Conservation (phyloP, 2,329 filamentous ascomycete species). For the Mycosphaerella sp. region DNA sequence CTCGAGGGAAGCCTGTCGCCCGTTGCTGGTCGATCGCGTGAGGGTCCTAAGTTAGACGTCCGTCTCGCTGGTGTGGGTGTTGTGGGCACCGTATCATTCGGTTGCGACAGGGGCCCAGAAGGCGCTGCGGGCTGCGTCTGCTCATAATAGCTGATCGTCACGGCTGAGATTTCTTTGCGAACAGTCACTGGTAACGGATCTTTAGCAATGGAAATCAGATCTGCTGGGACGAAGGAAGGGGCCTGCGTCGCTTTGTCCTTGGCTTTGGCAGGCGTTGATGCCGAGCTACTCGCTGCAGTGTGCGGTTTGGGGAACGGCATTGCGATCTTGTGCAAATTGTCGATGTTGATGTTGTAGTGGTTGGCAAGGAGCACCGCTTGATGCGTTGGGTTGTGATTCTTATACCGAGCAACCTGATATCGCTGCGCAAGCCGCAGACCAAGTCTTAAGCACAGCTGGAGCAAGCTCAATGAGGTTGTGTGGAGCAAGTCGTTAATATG, state of each 20-base stretch:
- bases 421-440: slow-evolving; percentile 82
- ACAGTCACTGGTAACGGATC: slow-evolving; percentile 37
- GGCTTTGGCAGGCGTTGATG: slow-evolving; percentile 55
- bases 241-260: slow-evolving; percentile 63
- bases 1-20: slow-evolving; percentile 23
- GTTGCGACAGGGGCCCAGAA: slow-evolving; percentile 29
- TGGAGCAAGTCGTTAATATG: slow-evolving; percentile 85
- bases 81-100: slow-evolving; percentile 45
- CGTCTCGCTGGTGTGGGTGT: slow-evolving; percentile 60
- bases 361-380: slow-evolving; percentile 64
- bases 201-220: slow-evolving; percentile 69
- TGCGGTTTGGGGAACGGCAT: slow-evolving; percentile 69
- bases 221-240: slow-evolving; percentile 64
- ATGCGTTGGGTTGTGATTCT: slow-evolving; percentile 54
- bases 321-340: slow-evolving; percentile 77
- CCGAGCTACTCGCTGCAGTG: slow-evolving; percentile 47
- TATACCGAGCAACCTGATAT: slow-evolving; percentile 80
- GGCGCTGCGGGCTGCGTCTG: slow-evolving; percentile 28
- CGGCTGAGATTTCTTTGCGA: slow-evolving; percentile 72
- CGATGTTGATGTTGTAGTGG: slow-evolving; percentile 68
- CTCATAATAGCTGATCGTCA: slow-evolving; percentile 73
- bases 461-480: slow-evolving; percentile 71
- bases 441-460: slow-evolving; percentile 72
- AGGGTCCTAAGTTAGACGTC: slow-evolving; percentile 47
- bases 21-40: slow-evolving; percentile 31